A percentile compares a stretch with the other conserved stretches of the same genome.
Evolutionary conservation across 202 grass and related monocot species (phyloP).

Genomic region (Tripidium arundinaceum): DNA sequence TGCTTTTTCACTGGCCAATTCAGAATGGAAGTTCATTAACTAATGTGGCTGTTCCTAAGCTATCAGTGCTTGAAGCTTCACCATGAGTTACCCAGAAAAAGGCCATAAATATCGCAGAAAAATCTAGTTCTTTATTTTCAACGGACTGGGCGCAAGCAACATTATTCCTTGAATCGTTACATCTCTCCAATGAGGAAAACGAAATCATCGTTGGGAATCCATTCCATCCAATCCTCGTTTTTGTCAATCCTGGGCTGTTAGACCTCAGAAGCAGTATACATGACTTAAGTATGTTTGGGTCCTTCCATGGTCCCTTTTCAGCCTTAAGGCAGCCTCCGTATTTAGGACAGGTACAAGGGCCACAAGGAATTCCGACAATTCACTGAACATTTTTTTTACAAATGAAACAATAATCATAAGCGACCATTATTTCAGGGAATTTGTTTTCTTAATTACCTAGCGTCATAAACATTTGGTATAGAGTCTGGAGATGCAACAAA

Average conservation of each 20-base stretch:
- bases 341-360: constrained; percentile 68
- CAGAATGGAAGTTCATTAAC: neutral
- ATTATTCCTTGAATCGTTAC: neutral
- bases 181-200: neutral
- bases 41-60: neutral
- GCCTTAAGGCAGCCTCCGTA: constrained; percentile 48
- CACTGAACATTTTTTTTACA: constrained; percentile 42
- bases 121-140: neutral
- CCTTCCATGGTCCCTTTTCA: too few species aligned
- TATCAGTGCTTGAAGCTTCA: neutral
- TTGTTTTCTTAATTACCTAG: constrained; percentile 36
- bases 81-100: neutral
- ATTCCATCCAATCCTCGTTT: too few species aligned
- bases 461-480: constrained; percentile 63
- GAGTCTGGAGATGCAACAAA: constrained; percentile 57
- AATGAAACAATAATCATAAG: constrained; percentile 20
- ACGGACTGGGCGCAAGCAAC: neutral
- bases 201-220: too few species aligned
- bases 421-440: constrained; percentile 12
- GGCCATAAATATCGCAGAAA: neutral
- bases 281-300: too few species aligned
- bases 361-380: constrained; percentile 78
- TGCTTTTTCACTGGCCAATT: neutral
- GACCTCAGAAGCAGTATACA: too few species aligned
- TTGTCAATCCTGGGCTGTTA: too few species aligned